These are phyloP conservation scores for Thraustochytrium sp. DNA, from an alignment of 352 stramenopile species.

Conservation along the genomic window DNA sequence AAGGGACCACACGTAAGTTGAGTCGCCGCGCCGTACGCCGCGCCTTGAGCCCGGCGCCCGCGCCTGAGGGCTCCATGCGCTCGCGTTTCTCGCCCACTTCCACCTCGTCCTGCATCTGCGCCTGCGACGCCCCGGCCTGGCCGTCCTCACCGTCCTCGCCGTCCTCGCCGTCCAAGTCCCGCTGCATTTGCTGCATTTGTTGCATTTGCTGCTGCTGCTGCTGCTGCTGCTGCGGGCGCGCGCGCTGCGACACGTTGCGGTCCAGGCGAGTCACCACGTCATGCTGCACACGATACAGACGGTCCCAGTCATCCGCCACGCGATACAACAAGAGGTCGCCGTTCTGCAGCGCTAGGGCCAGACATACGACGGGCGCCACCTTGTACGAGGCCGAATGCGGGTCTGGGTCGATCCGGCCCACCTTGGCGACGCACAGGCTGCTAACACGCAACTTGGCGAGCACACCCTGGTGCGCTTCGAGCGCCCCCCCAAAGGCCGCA, in stretches of 20 bases:
- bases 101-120: background rate
- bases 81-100: background rate
- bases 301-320: background rate
- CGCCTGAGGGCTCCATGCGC: background rate
- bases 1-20: background rate
- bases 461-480: conserved; percentile 11
- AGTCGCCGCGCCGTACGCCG: background rate
- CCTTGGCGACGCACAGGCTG: conserved; percentile 3
- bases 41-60: background rate
- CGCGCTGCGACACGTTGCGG: conserved; percentile 13
- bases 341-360: background rate
- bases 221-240: background rate
- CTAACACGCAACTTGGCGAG: background rate
- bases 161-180: background rate
- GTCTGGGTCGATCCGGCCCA: conserved; percentile 18
- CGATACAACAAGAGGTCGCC: conserved; percentile 22
- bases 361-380: background rate
- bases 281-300: background rate
- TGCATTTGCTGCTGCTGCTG: background rate
- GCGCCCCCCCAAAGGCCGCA: background rate
- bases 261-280: conserved; percentile 25
- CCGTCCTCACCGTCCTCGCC: background rate
- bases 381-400: background rate
- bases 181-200: background rate
- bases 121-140: background rate